Evolutionary conservation across 108 stramenopile species (phyloP).

Genomic region (Chaetoceros tenuissimus): DNA sequence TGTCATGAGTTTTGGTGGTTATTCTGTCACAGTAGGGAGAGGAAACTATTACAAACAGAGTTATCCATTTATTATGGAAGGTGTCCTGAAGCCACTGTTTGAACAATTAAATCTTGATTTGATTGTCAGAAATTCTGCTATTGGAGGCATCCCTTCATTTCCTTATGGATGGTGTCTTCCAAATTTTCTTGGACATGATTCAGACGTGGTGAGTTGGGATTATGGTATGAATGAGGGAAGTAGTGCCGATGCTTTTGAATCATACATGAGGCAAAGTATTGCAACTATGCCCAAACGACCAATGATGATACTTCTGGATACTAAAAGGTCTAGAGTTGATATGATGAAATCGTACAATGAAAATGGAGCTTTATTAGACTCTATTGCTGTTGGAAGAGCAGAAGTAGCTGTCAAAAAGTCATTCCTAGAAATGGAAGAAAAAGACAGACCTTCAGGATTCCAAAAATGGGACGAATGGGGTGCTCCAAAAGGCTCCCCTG

Average conservation of each 20-base stretch:
- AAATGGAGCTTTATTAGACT: conserved; percentile 41
- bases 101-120: conserved; percentile 35
- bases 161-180: conserved; percentile 81
- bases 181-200: conserved; percentile 61
- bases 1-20: conserved; percentile 64
- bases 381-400: conserved; percentile 44
- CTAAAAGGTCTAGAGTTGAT: conserved; percentile 24
- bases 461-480: conserved; percentile 80
- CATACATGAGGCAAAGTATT: conserved; percentile 61
- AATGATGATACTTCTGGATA: conserved; percentile 68
- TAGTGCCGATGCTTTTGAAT: conserved; percentile 48
- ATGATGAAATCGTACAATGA: conserved; percentile 50
- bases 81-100: conserved; percentile 36
- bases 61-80: conserved; percentile 64
- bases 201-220: conserved; percentile 75
- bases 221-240: conserved; percentile 79
- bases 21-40: conserved; percentile 76
- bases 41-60: conserved; percentile 75
- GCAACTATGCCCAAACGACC: conserved; percentile 37
- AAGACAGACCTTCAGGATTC: conserved; percentile 49
- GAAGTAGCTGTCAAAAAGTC: conserved; percentile 32
- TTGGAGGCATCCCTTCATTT: conserved; percentile 83
- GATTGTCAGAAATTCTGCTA: conserved; percentile 65
- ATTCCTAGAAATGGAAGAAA: conserved; percentile 15
- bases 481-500: conserved; percentile 60